phyloP scores from a whole-genome alignment of 1,284 basidiomycete genomes.

The Anthracocystis setariae region DNA sequence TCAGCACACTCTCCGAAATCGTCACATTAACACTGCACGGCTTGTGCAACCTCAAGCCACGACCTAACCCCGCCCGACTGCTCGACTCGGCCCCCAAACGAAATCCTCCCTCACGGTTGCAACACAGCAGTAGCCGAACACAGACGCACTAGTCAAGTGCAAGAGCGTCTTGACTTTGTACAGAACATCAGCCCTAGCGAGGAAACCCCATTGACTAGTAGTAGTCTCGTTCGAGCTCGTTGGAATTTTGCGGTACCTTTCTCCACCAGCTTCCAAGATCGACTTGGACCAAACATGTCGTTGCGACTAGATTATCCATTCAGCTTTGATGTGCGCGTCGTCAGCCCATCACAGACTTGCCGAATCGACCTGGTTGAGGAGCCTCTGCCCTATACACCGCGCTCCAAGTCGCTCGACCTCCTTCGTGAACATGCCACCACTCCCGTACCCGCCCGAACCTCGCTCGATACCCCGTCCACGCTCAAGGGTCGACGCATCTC shows the following conservation, averaged over 20 bases:
- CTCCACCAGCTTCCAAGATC: neutral
- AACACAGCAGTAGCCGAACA: neutral
- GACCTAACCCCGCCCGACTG: neutral
- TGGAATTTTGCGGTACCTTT: too few species aligned
- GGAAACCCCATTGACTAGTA: too few species aligned
- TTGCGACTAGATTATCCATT: constrained; percentile 2
- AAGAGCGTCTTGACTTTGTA: too few species aligned
- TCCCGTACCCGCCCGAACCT: constrained; percentile 10
- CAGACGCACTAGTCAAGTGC: too few species aligned
- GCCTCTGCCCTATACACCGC: constrained; percentile 18
- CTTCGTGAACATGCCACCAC: constrained; percentile 16
- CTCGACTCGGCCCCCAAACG: neutral
- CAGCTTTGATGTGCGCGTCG: constrained; percentile 13
- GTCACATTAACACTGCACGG: neutral
- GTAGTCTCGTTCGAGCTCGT: too few species aligned
- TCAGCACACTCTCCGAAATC: neutral
- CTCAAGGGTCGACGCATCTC: constrained; percentile 29
- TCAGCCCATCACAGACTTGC: constrained; percentile 1
- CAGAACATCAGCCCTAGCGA: too few species aligned
- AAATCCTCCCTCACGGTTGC: neutral
- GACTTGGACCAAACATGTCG: neutral
- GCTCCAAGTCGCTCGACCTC: constrained; percentile 33
- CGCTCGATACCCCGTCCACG: constrained; percentile 24
- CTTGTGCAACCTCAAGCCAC: neutral
- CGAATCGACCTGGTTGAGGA: constrained; percentile 2